Evolutionary conservation across 768 basidiomycete genomes (phyloP).

Genomic region (Tricholoma sp.): DNA sequence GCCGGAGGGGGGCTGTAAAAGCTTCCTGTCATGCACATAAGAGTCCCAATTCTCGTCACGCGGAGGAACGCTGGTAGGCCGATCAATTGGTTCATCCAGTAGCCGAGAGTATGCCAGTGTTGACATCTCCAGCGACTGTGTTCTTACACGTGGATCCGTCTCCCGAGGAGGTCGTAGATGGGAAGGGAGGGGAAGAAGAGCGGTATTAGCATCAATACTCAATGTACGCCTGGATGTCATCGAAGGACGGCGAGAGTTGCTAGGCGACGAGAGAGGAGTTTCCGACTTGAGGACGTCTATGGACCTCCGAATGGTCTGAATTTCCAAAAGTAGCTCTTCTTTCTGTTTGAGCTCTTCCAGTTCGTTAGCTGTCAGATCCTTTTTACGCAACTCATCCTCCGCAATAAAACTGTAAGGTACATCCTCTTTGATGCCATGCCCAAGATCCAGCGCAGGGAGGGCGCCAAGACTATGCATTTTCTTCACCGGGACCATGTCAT

Average conservation of each 20-base stretch:
- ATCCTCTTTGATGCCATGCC: conserved; percentile 66
- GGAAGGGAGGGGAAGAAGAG: conserved; percentile 41
- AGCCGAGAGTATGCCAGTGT: conserved; percentile 37
- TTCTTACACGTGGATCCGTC: conserved; percentile 60
- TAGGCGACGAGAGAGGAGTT: conserved; percentile 60
- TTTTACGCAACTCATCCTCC: conserved; percentile 32
- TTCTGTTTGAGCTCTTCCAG: conserved; percentile 61
- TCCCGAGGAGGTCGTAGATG: conserved; percentile 70
- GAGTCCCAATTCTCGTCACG: conserved; percentile 81
- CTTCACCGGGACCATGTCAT: conserved; percentile 51
- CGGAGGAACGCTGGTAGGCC: conserved; percentile 72
- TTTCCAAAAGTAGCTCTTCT: conserved; percentile 70
- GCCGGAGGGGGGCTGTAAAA: conserved; percentile 80
- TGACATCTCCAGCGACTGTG: conserved; percentile 70
- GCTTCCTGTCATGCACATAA: conserved; percentile 80
- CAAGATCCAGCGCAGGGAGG: conserved; percentile 72
- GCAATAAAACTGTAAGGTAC: conserved; percentile 70
- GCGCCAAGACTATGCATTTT: conserved; percentile 49
- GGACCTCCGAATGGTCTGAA: conserved; percentile 73
- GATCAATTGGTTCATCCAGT: conserved; percentile 50
- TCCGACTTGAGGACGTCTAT: conserved; percentile 74
- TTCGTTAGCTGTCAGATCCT: conserved; percentile 35
- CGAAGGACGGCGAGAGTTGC: conserved; percentile 61
- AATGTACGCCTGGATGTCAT: conserved; percentile 63
- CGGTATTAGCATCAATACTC: conserved; percentile 57